Evolutionary conservation across 1,284 basidiomycete genomes (phyloP), one percentile per base, ranked within the genome.

Genomic region (Tetrapyrgos nigripes): DNA sequence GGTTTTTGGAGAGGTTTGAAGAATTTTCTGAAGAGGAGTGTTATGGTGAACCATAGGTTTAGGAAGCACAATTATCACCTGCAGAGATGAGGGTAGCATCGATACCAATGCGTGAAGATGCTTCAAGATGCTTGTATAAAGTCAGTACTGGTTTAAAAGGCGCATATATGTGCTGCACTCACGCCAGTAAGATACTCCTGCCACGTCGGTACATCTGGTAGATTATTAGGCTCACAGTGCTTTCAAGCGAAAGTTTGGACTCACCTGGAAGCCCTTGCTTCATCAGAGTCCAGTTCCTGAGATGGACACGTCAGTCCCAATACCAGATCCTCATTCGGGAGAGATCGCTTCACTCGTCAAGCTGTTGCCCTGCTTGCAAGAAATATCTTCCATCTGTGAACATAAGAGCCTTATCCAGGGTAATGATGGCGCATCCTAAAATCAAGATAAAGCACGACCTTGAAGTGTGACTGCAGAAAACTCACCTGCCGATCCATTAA

Each of bases 341-440:
- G n/a, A 53, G 48, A 45, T 1, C 33, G 40, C 73, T 84, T 74
- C 70, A 93, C 85, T 82, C 68, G 68, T 97, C 94, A 50, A 99
- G 80, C 77, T 99, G 92, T 67, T 96, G 87, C 59, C 84, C 87
- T 0, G 96, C 97, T 75, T 98, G 97, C 13, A 97, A 78, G 70
- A 92, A 97, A 74, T 98, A 99, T 46, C 97, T 80, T 1, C 96
- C 96, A 77, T 98, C 96, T 1, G 96, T 97, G 73, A 96, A 96
- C 49, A 96, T 79, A 61, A 82, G 88, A 0, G 93, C 94, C 27
- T 86, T 80, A 27, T 87, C 80, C 50, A 79, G 73, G 0, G 94
- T 95, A 21, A 98, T 80, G 49, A 97, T 76, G 14, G 93, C 97
- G 66, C 85, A 91, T 61, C 93, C 92, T 92, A 63, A 27, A 50